phyloP scores from a whole-genome alignment of 2,329 filamentous ascomycete genomes.

The Rutstroemia sydowiana region DNA sequence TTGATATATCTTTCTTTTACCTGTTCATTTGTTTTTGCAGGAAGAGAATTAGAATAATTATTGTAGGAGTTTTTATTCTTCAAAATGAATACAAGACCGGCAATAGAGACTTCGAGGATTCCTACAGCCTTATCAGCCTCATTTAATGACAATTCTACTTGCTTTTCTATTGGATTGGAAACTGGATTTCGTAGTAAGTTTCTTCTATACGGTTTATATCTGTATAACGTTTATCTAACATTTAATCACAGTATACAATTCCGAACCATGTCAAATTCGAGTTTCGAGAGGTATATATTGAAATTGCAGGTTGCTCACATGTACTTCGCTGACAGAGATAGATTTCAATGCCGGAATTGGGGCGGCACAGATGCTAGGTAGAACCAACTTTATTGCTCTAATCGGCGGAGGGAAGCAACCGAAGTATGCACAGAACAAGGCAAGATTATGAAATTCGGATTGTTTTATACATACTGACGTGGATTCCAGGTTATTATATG shows the following conservation, averaged over 20 bases:
- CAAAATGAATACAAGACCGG: constrained; percentile 81
- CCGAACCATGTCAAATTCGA: constrained; percentile 64
- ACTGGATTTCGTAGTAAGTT: constrained; percentile 73
- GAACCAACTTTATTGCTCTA: constrained; percentile 78
- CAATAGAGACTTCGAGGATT: constrained; percentile 69
- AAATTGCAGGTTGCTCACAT: neutral
- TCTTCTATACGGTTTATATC: neutral
- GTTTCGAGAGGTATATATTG: constrained; percentile 46
- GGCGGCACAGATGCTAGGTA: constrained; percentile 78
- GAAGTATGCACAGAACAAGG: constrained; percentile 83
- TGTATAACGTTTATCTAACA: constrained; percentile 13
- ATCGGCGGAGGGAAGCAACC: constrained; percentile 82
- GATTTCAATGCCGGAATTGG: constrained; percentile 79
- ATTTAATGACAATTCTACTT: constrained; percentile 79
- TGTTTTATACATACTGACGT: neutral
- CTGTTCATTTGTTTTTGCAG: neutral
- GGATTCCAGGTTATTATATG: constrained; percentile 67
- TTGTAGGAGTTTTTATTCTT: constrained; percentile 1
- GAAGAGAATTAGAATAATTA: neutral
- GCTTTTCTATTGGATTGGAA: constrained; percentile 81
- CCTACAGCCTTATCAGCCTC: constrained; percentile 73
- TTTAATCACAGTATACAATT: constrained; percentile 54
- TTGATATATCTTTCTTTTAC: too few species aligned
- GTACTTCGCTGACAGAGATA: constrained; percentile 29
- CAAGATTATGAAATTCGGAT: constrained; percentile 26